phyloP scores from a whole-genome alignment of 2,329 filamentous ascomycete genomes.

The Cytospora mali region DNA sequence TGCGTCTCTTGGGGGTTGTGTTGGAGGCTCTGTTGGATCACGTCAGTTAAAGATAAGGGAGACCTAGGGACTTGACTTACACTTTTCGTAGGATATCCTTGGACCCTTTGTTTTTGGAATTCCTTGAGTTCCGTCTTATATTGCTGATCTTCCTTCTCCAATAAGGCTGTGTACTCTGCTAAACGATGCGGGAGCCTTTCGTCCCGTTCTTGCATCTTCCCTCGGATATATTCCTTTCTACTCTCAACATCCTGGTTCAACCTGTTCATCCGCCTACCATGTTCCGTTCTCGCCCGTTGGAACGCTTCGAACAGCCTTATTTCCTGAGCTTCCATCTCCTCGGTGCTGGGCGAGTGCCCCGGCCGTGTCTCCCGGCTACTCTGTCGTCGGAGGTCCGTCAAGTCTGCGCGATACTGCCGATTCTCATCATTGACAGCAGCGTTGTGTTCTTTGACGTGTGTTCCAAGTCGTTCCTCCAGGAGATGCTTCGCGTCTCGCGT shows the following conservation, averaged over 20 bases:
- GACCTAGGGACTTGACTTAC: background rate
- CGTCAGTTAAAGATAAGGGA: background rate
- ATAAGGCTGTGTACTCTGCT: background rate
- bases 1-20: background rate
- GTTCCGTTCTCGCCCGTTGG: background rate
- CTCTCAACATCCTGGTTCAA: background rate
- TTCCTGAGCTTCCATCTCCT: background rate
- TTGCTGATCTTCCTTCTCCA: background rate
- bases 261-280: background rate
- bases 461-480: background rate
- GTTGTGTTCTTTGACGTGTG: background rate
- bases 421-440: background rate
- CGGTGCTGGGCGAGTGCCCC: background rate
- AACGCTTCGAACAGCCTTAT: background rate
- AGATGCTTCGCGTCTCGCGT: background rate
- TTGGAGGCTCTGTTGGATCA: background rate
- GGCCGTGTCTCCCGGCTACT: background rate
- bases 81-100: background rate
- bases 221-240: background rate
- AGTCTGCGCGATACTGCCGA: background rate
- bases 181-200: background rate
- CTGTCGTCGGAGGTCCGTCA: background rate
- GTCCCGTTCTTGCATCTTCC: background rate
- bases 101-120: background rate
- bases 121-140: background rate